phyloP scores from a whole-genome alignment of 179 eudicot species.

The Silene coronaria region DNA sequence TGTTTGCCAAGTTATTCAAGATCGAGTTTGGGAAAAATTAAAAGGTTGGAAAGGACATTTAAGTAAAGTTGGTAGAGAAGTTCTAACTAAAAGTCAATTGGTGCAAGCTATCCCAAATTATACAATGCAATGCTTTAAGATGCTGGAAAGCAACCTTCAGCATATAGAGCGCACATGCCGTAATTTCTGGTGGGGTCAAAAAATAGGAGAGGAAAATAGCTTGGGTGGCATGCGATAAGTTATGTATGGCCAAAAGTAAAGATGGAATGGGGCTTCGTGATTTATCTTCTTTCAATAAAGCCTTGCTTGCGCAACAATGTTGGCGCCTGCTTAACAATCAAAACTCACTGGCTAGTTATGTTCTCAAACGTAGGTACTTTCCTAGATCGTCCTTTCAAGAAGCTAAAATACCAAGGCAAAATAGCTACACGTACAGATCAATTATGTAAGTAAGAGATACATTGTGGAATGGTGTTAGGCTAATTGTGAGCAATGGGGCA shows the following conservation, averaged over 20 bases:
- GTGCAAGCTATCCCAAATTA: background rate
- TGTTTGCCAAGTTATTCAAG: background rate
- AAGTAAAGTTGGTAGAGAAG: background rate
- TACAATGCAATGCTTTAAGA: background rate
- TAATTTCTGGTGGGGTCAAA: background rate
- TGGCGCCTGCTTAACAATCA: too few species aligned
- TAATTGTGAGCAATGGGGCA: too few species aligned
- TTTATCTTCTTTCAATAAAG: too few species aligned
- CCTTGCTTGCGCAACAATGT: too few species aligned
- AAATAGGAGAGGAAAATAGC: background rate
- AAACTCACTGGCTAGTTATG: too few species aligned
- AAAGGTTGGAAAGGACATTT: slow-evolving; percentile 1
- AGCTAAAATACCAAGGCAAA: too few species aligned
- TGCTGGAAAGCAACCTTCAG: background rate
- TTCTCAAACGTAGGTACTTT: too few species aligned
- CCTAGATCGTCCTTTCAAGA: too few species aligned
- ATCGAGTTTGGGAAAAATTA: background rate
- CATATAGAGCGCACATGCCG: background rate
- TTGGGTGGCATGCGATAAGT: background rate
- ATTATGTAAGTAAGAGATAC: too few species aligned
- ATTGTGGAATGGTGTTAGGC: too few species aligned
- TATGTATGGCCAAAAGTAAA: background rate
- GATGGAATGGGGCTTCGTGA: background rate
- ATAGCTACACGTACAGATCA: too few species aligned
- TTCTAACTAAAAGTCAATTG: background rate